These are phyloP conservation scores for Drosera spatulata DNA, from an alignment of 179 eudicot genomes.

Conservation along the genomic window DNA sequence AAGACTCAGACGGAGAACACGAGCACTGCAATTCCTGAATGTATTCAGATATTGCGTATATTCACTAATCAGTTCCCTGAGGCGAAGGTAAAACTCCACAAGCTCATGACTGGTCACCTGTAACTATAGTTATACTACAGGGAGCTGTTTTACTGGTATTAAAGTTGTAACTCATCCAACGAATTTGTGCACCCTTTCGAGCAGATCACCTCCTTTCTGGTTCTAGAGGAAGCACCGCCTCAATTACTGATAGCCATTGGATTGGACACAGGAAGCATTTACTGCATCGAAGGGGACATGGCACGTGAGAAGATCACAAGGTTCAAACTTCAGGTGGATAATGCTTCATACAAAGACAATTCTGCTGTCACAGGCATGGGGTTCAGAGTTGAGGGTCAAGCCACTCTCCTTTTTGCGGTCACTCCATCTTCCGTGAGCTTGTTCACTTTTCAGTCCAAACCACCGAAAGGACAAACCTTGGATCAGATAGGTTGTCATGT, in stretches of 20 bases:
- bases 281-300: conserved; percentile 93
- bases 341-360: conserved; percentile 36
- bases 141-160: too few relatives aligned
- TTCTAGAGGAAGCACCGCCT: conserved; percentile 89
- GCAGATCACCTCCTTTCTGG: conserved; percentile 86
- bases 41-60: conserved; percentile 77
- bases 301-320: conserved; percentile 95
- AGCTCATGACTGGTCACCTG: background rate
- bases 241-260: conserved; percentile 81
- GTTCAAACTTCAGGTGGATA: conserved; percentile 70
- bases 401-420: conserved; percentile 77
- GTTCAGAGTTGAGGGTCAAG: conserved; percentile 80
- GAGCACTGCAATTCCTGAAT: conserved; percentile 69
- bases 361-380: conserved; percentile 77
- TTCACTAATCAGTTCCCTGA: conserved; percentile 85
- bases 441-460: conserved; percentile 72
- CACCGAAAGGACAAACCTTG: conserved; percentile 61
- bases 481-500: conserved; percentile 76
- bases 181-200: conserved; percentile 9
- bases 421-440: conserved; percentile 77
- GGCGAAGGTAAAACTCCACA: conserved; percentile 49
- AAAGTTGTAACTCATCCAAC: background rate
- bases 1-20: conserved; percentile 70
- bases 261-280: conserved; percentile 81
- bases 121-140: background rate